Percentiles rank a stretch among this genome's conserved stretches.
These are phyloP conservation scores for Talaromyces borbonicus DNA, from an alignment of 495 filamentous ascomycete species.

Conservation along the genomic window DNA sequence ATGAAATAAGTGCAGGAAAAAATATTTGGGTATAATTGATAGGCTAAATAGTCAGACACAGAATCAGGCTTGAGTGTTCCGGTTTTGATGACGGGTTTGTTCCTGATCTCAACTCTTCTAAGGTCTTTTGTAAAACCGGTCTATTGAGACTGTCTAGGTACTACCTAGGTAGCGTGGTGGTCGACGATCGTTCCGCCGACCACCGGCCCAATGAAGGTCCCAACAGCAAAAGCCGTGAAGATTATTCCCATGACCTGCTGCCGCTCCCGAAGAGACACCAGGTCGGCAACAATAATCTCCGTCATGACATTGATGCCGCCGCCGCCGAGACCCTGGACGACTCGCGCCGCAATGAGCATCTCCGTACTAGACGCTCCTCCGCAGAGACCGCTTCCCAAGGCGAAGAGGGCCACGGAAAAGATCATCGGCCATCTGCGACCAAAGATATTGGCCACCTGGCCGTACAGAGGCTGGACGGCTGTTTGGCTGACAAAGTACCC, in stretches of 20 bases:
- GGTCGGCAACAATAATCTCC: conserved; percentile 61
- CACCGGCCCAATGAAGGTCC: conserved; percentile 19
- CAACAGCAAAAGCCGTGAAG: conserved; percentile 21
- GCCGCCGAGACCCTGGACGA: conserved; percentile 64
- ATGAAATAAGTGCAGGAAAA: too few species aligned
- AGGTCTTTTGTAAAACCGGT: too few species aligned
- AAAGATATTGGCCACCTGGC: conserved; percentile 44
- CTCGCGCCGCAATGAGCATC: conserved; percentile 59
- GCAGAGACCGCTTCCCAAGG: conserved; percentile 48
- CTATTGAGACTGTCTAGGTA: too few species aligned
- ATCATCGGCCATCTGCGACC: conserved; percentile 37
- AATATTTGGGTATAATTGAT: too few species aligned
- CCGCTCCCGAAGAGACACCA: conserved; percentile 37
- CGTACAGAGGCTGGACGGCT: conserved; percentile 37
- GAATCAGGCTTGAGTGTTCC: too few species aligned
- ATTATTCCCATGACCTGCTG: neutral
- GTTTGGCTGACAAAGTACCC: conserved; percentile 30
- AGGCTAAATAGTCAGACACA: too few species aligned
- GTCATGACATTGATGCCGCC: conserved; percentile 63
- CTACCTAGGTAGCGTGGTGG: too few species aligned
- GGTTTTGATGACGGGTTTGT: too few species aligned
- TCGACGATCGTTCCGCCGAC: conserved; percentile 21
- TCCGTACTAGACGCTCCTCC: conserved; percentile 49
- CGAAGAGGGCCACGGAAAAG: conserved; percentile 42
- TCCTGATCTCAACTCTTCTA: too few species aligned